Evolutionary conservation across 768 basidiomycete species (phyloP), one percentile per base, ranked within the genome.

Genomic region (Lactifluus hygrophoroides): DNA sequence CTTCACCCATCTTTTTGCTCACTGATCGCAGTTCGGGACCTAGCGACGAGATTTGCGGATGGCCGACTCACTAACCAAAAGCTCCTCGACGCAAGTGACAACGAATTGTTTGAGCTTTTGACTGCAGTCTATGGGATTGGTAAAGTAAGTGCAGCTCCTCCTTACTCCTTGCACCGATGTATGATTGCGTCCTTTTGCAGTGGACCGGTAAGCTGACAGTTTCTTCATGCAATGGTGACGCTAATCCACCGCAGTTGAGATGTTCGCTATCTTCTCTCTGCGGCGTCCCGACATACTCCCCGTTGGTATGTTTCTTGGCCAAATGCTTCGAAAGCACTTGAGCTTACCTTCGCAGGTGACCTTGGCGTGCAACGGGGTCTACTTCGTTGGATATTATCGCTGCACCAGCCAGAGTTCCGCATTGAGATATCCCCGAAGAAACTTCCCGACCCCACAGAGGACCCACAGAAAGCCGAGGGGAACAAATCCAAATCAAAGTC

Each of bases 231-330:
- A 40, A 43, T 19, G 44, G 38, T 4, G 25, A 3, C n/a, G 13
- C 45, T 49, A 63, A 46, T 44, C 56, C 54, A 42, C 51, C 67
- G 56, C 72, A 79, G 90, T 92, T n/a, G 85, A 93, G 66, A 94
- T 94, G 93, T 94, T 94, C 67, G 80, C 88, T 14, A 90, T 96
- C 44, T 95, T 94, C 71, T 86, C 89, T 2, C 74, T 94, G 32
- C 78, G 90, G 0, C 83, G 91, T 19, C 88, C 88, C 1, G 83
- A 94, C 68, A 86, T 96, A 53, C 76, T 94, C 1, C 82, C 86
- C 13, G 75, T 81, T 30, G 79, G 78, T 76, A 55, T 40, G 72
- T 61, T 2, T 30, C 37, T 30, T 13, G 3, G 16, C 61, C 71
- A 37, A n/a, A 37, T 11, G 14, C n/a, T 53, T 35, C n/a, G n/a